These are phyloP conservation scores for Calonectria naviculata DNA, from an alignment of 2,329 filamentous ascomycete species.

Conservation along the genomic window DNA sequence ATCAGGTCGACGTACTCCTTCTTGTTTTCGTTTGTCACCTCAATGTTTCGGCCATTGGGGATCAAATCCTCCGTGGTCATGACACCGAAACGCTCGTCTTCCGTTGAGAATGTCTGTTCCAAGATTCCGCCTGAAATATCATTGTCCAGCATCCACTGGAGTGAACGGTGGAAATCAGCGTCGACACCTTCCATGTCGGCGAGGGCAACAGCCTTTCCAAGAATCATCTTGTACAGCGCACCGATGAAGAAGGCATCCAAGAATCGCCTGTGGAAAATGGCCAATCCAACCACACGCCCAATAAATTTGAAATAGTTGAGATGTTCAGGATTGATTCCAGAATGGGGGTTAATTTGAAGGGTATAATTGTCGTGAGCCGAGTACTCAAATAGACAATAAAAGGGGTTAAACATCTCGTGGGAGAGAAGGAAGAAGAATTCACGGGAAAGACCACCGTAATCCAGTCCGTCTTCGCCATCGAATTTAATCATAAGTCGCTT, in stretches of 20 bases:
- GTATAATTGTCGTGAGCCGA: conserved; percentile 99
- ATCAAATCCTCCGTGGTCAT: conserved; percentile 95
- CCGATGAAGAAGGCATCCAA: conserved; percentile 99
- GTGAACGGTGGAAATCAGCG: conserved; percentile 94
- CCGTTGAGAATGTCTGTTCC: conserved; percentile 95
- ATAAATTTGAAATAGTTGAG: conserved; percentile 99
- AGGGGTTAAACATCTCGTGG: conserved; percentile 99
- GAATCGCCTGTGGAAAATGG: conserved; percentile 98
- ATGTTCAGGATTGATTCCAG: conserved; percentile 98
- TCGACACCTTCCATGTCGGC: conserved; percentile 99
- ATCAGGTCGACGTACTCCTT: conserved; percentile 98
- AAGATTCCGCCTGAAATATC: conserved; percentile 92
- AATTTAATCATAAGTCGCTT: conserved; percentile 99
- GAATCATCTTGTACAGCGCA: conserved; percentile 99
- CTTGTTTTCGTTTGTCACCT: conserved; percentile 99
- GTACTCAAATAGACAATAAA: conserved; percentile 99
- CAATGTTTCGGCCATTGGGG: conserved; percentile 88
- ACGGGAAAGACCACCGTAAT: conserved; percentile 96
- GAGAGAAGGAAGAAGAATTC: conserved; percentile 99
- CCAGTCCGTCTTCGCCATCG: conserved; percentile 96
- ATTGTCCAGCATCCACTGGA: conserved; percentile 98
- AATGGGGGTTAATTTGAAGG: conserved; percentile 99
- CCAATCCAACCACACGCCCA: conserved; percentile 93
- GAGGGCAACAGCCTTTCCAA: conserved; percentile 90
- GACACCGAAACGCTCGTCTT: conserved; percentile 97